Percentiles rank a stretch among this genome's conserved stretches.
These are phyloP conservation scores for Trametes gibbosa DNA, from an alignment of 768 basidiomycete genomes.

Conservation along the genomic window DNA sequence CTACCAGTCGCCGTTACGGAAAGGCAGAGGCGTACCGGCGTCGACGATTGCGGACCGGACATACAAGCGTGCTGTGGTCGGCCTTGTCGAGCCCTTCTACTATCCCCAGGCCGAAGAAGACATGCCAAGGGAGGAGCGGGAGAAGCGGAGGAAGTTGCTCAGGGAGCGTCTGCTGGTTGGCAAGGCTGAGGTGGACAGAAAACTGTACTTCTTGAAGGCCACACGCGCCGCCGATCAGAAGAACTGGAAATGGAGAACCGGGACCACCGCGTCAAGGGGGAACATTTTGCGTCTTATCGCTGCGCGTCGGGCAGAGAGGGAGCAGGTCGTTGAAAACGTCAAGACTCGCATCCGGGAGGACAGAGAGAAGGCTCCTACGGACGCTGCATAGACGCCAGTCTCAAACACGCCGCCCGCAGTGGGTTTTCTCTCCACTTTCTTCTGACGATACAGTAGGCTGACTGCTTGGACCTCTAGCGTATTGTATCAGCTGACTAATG, in stretches of 20 bases:
- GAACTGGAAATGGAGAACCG: conserved; percentile 40
- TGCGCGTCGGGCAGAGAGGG: conserved; percentile 42
- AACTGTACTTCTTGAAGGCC: conserved; percentile 32
- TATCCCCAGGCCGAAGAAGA: conserved; percentile 82
- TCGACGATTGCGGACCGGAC: conserved; percentile 40
- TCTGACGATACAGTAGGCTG: neutral
- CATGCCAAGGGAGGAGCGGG: conserved; percentile 57
- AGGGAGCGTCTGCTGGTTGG: conserved; percentile 51
- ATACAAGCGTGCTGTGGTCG: conserved; percentile 92
- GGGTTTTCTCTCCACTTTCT: neutral
- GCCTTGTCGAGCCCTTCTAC: conserved; percentile 90
- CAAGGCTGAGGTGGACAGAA: conserved; percentile 19
- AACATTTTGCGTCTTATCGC: conserved; percentile 53
- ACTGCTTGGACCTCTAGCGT: neutral
- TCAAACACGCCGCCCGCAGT: neutral
- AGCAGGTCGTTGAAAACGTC: conserved; percentile 37
- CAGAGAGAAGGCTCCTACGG: conserved; percentile 9
- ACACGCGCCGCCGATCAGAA: conserved; percentile 1
- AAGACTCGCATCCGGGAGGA: conserved; percentile 31
- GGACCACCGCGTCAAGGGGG: conserved; percentile 38
- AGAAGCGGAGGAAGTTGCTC: conserved; percentile 57
- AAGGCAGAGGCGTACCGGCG: conserved; percentile 16
- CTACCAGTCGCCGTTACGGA: conserved; percentile 59
- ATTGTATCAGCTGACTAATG: neutral
- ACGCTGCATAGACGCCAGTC: neutral